Evolutionary conservation across 495 filamentous ascomycete genomes (phyloP), one percentile per base, ranked within the genome.

Genomic region (Cercophora newfieldiana): DNA sequence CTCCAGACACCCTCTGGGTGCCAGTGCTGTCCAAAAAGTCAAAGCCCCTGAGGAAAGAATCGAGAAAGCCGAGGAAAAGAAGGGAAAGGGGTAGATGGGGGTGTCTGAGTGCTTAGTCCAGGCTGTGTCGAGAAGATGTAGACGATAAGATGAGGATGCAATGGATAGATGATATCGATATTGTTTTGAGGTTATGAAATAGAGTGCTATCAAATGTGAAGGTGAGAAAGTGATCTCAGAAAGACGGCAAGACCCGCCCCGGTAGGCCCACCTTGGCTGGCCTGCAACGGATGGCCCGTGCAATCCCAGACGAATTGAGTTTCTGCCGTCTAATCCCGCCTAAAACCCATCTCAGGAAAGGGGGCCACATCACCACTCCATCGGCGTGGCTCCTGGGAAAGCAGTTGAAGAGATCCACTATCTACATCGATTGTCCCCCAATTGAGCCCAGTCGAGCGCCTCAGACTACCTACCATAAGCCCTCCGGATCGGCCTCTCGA

Each of bases 311-410:
- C 25, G 47, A 31, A 33, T 59, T 61, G 59, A 26, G 21, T 69
- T 68, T 68, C 51, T 66, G 61, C 64, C 65, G 53, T 29, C 33
- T 24, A 14, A 55, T 63, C 37, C 67, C 67, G 71, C 63, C 65
- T 66, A 65, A 62, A 69, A 63, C 29, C 48, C 57, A 55, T 51
- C 61, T 59, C 59, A 60, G 61, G 56, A 31, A 29, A 55, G 26
- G 31, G 54, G 33, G 19, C 33, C n/a, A 25, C 12, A 33, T 25
- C 44, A 56, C 63, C 53, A 50, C 21, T 12, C 19, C 24, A 26
- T 22, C 33, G 18, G 29, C 22, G 19, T 21, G 26, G 24, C 55
- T 31, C 33, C 33, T 25, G 29, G 33, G n/a, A 12, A 60, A 60
- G 14, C 22, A 1, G 33, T 37, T 24, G 30, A 53, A 57, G 24